Percentiles rank a stretch among this genome's conserved stretches.
phyloP scores from a whole-genome alignment of 495 filamentous ascomycete genomes.

The Xylaria sp. region DNA sequence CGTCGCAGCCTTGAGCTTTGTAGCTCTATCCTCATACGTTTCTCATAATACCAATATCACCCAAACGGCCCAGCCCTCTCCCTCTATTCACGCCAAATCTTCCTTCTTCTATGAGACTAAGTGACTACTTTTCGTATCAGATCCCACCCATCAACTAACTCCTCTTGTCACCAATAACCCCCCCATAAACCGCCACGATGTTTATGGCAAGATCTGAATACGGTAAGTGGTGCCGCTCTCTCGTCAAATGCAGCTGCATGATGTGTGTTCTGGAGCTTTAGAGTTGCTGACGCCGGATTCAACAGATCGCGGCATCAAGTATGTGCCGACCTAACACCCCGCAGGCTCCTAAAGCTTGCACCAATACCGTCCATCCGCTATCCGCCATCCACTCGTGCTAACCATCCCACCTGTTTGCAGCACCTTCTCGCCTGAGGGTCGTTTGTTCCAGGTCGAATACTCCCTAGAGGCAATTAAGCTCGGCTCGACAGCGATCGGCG shows the following conservation, averaged over 20 bases:
- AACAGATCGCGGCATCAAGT: slow-evolving; percentile 99
- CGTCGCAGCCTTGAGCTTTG: slow-evolving; percentile 45
- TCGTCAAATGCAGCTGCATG: neutral
- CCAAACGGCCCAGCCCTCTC: slow-evolving; percentile 31
- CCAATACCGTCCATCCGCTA: slow-evolving; percentile 20
- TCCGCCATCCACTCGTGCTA: slow-evolving; percentile 11
- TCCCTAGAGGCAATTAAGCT: slow-evolving; percentile 99
- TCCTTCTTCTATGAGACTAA: slow-evolving; percentile 2
- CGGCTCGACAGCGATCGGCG: slow-evolving; percentile 96
- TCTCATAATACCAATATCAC: slow-evolving; percentile 23
- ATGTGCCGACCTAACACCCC: slow-evolving; percentile 45
- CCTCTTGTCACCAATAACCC: slow-evolving; percentile 30
- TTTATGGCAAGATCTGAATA: slow-evolving; percentile 99
- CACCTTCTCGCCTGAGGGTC: slow-evolving; percentile 99
- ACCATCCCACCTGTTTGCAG: slow-evolving; percentile 55
- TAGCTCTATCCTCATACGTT: slow-evolving; percentile 32
- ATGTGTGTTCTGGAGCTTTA: neutral
- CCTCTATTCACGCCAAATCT: slow-evolving; percentile 1
- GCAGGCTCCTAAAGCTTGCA: slow-evolving; percentile 4
- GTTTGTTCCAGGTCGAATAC: slow-evolving; percentile 99
- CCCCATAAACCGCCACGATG: slow-evolving; percentile 69
- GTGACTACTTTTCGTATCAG: neutral
- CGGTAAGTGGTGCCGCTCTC: slow-evolving; percentile 60
- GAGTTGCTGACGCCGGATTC: slow-evolving; percentile 25
- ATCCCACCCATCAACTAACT: slow-evolving; percentile 17